phyloP scores from a whole-genome alignment of 176 grass and related monocot genomes.

The Zoysia pacifica region DNA sequence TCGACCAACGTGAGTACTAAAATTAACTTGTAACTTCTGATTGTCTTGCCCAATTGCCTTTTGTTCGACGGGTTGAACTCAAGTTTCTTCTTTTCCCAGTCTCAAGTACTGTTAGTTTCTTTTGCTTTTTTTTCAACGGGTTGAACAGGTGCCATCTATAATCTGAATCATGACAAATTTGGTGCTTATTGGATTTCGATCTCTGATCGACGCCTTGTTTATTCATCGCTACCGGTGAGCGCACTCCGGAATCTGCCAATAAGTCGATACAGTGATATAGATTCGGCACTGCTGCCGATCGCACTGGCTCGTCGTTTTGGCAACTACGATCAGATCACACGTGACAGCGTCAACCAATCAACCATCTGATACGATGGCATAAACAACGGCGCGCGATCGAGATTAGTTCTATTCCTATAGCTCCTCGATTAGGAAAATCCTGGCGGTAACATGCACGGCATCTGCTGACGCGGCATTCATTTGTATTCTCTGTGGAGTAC shows the following conservation, averaged over 20 bases:
- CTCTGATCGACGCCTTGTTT: no score
- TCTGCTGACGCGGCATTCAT: no score
- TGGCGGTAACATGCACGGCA: no score
- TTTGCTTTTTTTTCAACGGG: no score
- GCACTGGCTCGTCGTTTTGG: not conserved
- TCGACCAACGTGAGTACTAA: not conserved
- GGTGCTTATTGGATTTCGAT: no score
- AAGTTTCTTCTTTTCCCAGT: not conserved
- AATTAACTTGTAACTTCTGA: constrained; percentile 15
- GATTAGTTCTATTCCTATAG: no score
- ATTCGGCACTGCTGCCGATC: not conserved
- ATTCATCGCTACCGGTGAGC: not conserved
- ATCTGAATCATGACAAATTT: no score
- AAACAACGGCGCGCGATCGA: not conserved
- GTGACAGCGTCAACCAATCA: not conserved
- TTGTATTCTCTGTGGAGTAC: no score
- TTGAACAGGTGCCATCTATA: no score
- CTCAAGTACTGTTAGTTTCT: no score
- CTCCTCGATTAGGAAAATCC: no score
- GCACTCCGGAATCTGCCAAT: not conserved
- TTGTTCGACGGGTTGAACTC: not conserved
- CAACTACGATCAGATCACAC: constrained; percentile 18
- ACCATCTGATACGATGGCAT: not conserved
- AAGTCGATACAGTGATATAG: not conserved
- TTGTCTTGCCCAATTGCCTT: not conserved